A percentile compares a stretch with the other conserved stretches of the same genome.
Conservation (phyloP, 306 rosid genomes). For the Inga oerstediana region DNA sequence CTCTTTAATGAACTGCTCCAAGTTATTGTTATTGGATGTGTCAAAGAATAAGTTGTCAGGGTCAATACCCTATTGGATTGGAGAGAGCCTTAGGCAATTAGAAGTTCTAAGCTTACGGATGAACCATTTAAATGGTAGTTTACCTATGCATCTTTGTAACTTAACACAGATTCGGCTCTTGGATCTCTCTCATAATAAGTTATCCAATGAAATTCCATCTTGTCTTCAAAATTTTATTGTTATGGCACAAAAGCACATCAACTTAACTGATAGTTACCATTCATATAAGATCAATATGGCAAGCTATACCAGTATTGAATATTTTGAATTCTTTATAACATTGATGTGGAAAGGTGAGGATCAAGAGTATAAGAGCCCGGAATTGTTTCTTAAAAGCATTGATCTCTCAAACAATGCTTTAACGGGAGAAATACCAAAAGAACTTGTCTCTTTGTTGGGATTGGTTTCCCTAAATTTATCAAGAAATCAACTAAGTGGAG, state of each 20-base stretch:
- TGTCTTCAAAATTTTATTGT: conserved; percentile 11
- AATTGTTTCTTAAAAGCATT: neutral
- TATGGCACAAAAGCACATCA: neutral
- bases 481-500: conserved; percentile 8
- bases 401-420: conserved; percentile 32
- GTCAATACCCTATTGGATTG: neutral
- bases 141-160: neutral
- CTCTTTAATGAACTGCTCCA: neutral
- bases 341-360: conserved; percentile 21
- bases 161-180: neutral
- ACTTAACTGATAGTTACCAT: neutral
- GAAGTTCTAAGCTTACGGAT: neutral
- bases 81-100: neutral
- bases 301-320: rapidly evolving
- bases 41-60: neutral
- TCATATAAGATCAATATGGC: rapidly evolving
- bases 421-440: conserved; percentile 19
- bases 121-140: neutral
- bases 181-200: conserved; percentile 6
- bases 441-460: neutral
- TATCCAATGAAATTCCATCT: neutral
- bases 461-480: conserved; percentile 22
- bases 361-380: neutral
- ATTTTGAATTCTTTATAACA: neutral
- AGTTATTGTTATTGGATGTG: neutral